These are phyloP conservation scores for Salvia splendens DNA, from an alignment of 257 asterid species.

Conservation along the genomic window DNA sequence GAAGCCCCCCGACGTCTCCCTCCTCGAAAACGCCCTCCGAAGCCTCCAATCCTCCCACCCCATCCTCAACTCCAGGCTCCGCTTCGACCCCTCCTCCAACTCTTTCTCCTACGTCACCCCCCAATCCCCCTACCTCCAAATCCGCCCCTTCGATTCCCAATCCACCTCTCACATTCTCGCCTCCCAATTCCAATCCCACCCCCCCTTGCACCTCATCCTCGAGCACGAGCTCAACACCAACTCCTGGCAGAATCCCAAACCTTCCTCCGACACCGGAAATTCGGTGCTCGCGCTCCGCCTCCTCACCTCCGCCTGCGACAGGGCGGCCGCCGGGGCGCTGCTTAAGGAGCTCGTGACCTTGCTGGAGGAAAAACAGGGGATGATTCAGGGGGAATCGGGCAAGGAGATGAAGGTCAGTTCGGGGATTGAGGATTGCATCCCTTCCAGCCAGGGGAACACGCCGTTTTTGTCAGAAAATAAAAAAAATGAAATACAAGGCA, in stretches of 20 bases:
- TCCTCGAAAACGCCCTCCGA: constrained; percentile 60
- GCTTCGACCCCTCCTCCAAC: no score
- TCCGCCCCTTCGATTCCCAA: constrained; percentile 57
- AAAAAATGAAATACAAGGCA: no score
- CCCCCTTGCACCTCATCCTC: constrained; percentile 68
- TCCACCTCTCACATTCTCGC: constrained; percentile 65
- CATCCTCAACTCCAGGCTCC: no score
- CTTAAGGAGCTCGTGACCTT: constrained; percentile 52
- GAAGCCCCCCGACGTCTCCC: no score
- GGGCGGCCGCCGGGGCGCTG: constrained; percentile 62
- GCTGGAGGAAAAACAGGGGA: constrained; percentile 30
- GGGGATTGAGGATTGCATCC: constrained; percentile 75
- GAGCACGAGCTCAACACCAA: constrained; percentile 72
- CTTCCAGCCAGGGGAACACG: constrained; percentile 54
- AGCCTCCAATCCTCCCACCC: constrained; percentile 62
- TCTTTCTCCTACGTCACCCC: no score
- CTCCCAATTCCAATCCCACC: constrained; percentile 16
- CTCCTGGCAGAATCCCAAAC: constrained; percentile 51
- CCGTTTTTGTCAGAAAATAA: constrained; percentile 63
- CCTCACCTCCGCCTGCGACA: constrained; percentile 80
- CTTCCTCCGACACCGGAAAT: constrained; percentile 37
- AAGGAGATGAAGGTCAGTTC: constrained; percentile 42
- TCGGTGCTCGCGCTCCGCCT: constrained; percentile 62
- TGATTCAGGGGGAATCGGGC: constrained; percentile 29
- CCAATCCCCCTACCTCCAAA: constrained; percentile 44